Evolutionary conservation across 2,329 filamentous ascomycete species (phyloP), one percentile per base, ranked within the genome.

Genomic region (Myotisia sp.): DNA sequence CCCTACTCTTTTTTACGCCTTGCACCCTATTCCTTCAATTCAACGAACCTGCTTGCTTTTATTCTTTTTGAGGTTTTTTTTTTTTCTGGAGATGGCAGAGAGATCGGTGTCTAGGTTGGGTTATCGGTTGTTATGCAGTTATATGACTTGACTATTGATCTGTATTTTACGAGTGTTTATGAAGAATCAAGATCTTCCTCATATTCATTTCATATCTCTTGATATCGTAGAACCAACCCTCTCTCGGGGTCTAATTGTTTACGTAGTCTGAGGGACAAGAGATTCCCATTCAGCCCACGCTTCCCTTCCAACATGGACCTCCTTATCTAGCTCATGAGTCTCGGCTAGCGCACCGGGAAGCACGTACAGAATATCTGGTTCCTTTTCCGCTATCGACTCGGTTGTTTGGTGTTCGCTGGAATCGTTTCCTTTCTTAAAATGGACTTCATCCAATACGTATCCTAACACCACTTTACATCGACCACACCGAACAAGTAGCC

Each of bases 381-480:
- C 50, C 46, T 37, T 19, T 27, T 24, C 12, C 3, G 13, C 20
- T 4, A 22, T 17, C 6, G 20, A 14, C 2, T 13, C 8, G 8
- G 10, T 13, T 6, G 9, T 20, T 29, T 34, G 46, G 12, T 46
- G 39, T 28, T 46, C 44, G 3, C 40, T 43, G 2, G 29, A 44
- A 17, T 40, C 44, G n/a, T 39, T 32, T 33, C 29, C 43, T 29
- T 29, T 8, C 31, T 33, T 39, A 50, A 73, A 43, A 50, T 71
- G 68, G 34, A 59, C 55, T 48, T 55, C 55, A 45, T 73, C 70
- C 26, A 80, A 53, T 47, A 69, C 63, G 57, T 81, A 82, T 18
- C 71, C 76, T 28, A 79, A 60, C 1, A 69, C 62, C 18, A 77
- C 50, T 20, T 63, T 60, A 57, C 77, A 81, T 37, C 76, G 56